Base-by-base conservation (phyloP, 2,329 filamentous ascomycete genomes). In the Paraphaeosphaeria sporulosa region DNA sequence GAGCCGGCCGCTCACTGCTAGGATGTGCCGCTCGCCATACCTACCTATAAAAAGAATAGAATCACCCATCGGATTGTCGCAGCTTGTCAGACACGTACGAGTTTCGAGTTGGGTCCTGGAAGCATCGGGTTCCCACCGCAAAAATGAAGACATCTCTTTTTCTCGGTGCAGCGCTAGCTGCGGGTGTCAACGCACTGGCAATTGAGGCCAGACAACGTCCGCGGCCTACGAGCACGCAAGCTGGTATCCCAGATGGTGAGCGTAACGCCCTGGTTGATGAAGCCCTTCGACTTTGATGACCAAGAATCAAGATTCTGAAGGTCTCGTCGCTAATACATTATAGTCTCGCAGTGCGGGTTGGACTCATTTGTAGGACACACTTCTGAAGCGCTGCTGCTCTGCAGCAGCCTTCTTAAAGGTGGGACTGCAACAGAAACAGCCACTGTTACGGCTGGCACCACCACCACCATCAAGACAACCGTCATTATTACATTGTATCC, bases 281-380 rank as follows among this genome's bases (percentile, higher is more conserved):
- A 40, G 38, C 38, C 17, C 17, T 40, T 7, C n/a, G 15, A 8
- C 19, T 13, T n/a, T 15, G 38, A 40, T 8, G 17, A 40, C 7
- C 13, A 7, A 7, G 7, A 19, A 7, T n/a, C 15, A 7, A 19
- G 17, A 40, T 10, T 55, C 7, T 36, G 55, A 9, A n/a, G 13
- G 59, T 50, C 32, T 36, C 19, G 32, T 34, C 12, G 17, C 44
- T 55, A 30, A 38, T 19, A 23, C 48, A 0, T 9, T 13, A 12
- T 6, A 46, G 62, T 68, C 43, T 65, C 53, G 21, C 8, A 27
- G 15, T 75, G 72, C 47, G 72, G 71, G 2, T 57, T 75, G 8
- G 71, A 72, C 49, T 66, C 70, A n/a, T 75, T 75, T 36, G 62
- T 64, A 21, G 73, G 71, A 12, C 72, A 74, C 57, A 71, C 70